These are phyloP conservation scores for Boechera stricta DNA, from an alignment of 345 rosid genomes.

Conservation along the genomic window DNA sequence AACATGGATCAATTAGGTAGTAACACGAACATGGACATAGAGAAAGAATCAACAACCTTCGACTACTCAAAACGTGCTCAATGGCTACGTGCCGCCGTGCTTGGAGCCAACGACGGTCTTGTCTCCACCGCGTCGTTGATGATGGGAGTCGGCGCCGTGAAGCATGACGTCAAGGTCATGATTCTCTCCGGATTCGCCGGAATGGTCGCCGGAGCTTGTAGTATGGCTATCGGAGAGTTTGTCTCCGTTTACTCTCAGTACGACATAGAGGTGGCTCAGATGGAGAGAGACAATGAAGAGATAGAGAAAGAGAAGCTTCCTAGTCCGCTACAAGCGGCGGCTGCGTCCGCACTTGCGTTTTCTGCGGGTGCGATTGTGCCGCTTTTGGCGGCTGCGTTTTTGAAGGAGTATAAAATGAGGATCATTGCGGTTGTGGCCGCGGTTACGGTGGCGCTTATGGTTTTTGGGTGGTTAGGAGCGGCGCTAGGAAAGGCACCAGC, in stretches of 20 bases:
- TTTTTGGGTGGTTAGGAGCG: slow-evolving; percentile 84
- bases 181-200: slow-evolving; percentile 91
- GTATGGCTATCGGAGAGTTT: slow-evolving; percentile 96
- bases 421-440: slow-evolving; percentile 62
- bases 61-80: slow-evolving; percentile 87
- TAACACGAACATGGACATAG: slow-evolving; percentile 48
- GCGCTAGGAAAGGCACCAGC: slow-evolving; percentile 73
- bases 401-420: slow-evolving; percentile 66
- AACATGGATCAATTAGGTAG: slow-evolving; percentile 42
- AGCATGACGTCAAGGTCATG: slow-evolving; percentile 79
- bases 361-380: slow-evolving; percentile 86
- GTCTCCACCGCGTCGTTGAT: slow-evolving; percentile 86
- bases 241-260: slow-evolving; percentile 90
- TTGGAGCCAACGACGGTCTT: slow-evolving; percentile 92
- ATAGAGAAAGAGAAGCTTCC: slow-evolving; percentile 60
- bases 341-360: slow-evolving; percentile 87
- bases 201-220: slow-evolving; percentile 89
- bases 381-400: slow-evolving; percentile 76
- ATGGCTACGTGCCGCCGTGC: slow-evolving; percentile 94
- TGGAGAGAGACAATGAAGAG: slow-evolving; percentile 53
- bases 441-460: slow-evolving; percentile 63
- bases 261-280: slow-evolving; percentile 81
- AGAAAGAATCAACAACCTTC: slow-evolving; percentile 50
- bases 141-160: slow-evolving; percentile 95
- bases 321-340: slow-evolving; percentile 81